Percentiles rank a stretch among this genome's conserved stretches.
phyloP scores from a whole-genome alignment of 148 eudicot species.

The Silene conica region DNA sequence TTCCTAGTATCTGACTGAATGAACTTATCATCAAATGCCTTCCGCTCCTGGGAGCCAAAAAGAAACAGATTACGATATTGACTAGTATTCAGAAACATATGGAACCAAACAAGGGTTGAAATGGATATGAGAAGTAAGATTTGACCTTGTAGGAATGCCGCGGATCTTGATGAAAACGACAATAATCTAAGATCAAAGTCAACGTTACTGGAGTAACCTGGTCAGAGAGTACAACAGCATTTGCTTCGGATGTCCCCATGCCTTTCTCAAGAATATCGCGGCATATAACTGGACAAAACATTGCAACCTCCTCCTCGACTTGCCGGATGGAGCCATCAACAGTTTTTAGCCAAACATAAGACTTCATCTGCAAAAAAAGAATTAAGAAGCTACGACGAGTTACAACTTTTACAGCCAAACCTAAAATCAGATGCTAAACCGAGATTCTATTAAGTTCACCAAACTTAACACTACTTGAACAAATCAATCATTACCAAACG shows the following conservation, averaged over 20 bases:
- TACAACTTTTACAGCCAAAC: not conserved
- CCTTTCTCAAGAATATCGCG: slow-evolving; percentile 72
- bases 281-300: slow-evolving; percentile 78
- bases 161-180: slow-evolving; percentile 73
- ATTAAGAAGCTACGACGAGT: not conserved
- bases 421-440: not conserved
- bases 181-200: slow-evolving; percentile 66
- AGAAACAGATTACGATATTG: not conserved
- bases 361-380: slow-evolving; percentile 48
- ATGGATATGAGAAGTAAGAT: not conserved
- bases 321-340: slow-evolving; percentile 76
- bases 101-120: not conserved
- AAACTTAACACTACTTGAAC: not conserved
- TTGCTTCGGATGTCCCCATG: slow-evolving; percentile 68
- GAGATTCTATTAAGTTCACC: not conserved
- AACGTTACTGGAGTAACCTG: slow-evolving; percentile 60
- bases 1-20: slow-evolving; percentile 55
- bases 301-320: slow-evolving; percentile 87
- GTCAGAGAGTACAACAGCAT: slow-evolving; percentile 76
- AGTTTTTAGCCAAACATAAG: slow-evolving; percentile 83
- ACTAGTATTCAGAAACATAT: not conserved
- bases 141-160: slow-evolving; percentile 76
- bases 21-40: slow-evolving; percentile 66
- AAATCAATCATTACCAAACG: not conserved
- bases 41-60: slow-evolving; percentile 48